Conservation (phyloP, 2,329 filamentous ascomycete species). For the Herpotrichia juniperi region DNA sequence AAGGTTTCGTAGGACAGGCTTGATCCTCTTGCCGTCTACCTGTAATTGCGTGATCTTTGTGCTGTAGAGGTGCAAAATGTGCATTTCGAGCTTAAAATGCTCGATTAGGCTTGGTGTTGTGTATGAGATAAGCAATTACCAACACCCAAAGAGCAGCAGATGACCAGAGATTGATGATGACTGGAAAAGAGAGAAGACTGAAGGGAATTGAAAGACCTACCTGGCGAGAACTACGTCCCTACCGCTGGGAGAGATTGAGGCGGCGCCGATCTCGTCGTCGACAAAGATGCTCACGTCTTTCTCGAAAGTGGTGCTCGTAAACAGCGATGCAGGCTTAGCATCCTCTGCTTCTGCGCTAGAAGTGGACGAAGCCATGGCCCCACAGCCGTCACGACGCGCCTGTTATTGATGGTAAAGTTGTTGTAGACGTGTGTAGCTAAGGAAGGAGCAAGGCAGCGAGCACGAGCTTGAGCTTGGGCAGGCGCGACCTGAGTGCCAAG, state of each 20-base stretch:
- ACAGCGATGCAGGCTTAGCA: constrained; percentile 60
- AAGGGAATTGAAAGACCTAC: constrained; percentile 37
- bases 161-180: too few species aligned
- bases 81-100: too few species aligned
- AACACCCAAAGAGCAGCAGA: too few species aligned
- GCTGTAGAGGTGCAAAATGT: too few species aligned
- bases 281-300: constrained; percentile 84
- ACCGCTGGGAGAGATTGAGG: constrained; percentile 89
- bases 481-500: background rate
- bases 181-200: background rate
- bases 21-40: too few species aligned
- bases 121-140: too few species aligned
- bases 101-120: too few species aligned
- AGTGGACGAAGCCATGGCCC: background rate
- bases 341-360: background rate
- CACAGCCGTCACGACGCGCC: background rate
- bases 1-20: too few species aligned
- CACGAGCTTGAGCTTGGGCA: background rate
- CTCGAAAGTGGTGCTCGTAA: constrained; percentile 87
- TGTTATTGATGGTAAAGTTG: background rate
- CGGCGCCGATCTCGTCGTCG: constrained; percentile 78
- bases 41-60: too few species aligned
- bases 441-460: background rate
- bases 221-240: constrained; percentile 90
- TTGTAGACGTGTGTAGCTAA: background rate